phyloP scores from a whole-genome alignment of 768 basidiomycete species.

The Mycena metata region DNA sequence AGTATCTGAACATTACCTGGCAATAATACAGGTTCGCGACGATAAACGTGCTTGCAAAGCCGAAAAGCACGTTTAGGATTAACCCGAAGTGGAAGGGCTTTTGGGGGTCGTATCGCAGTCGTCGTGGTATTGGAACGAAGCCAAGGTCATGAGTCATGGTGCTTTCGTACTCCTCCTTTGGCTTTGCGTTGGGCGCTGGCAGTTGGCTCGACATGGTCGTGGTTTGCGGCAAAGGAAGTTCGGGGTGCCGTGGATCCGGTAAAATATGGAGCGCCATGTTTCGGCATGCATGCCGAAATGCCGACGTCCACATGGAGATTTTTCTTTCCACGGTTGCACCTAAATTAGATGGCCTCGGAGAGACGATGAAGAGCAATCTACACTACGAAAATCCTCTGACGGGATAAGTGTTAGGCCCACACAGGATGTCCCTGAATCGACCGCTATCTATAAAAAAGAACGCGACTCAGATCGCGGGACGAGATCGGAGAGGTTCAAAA shows the following conservation, averaged over 20 bases:
- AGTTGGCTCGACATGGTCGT: constrained; percentile 19
- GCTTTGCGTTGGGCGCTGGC: background rate
- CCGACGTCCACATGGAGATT: too few relatives aligned
- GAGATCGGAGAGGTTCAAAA: too few relatives aligned
- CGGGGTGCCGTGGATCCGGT: background rate
- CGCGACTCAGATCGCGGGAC: too few relatives aligned
- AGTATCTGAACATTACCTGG: constrained; percentile 52
- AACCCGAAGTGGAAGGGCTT: constrained; percentile 67
- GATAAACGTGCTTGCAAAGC: constrained; percentile 71
- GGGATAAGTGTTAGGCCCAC: too few relatives aligned
- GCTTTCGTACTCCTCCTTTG: background rate
- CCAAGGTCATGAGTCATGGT: constrained; percentile 61
- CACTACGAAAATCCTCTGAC: too few relatives aligned
- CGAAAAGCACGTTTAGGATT: constrained; percentile 70
- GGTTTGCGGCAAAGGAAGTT: background rate
- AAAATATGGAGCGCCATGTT: too few relatives aligned
- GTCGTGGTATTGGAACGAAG: constrained; percentile 72
- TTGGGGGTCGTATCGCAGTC: constrained; percentile 64
- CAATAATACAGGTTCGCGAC: constrained; percentile 88
- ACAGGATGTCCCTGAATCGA: too few relatives aligned
- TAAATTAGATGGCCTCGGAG: too few relatives aligned
- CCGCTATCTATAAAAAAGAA: too few relatives aligned
- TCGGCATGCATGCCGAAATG: too few relatives aligned
- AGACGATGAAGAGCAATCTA: too few relatives aligned
- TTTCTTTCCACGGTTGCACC: too few relatives aligned